Base-by-base conservation (phyloP, 768 basidiomycete species). In the Cubamyces lactineus region DNA sequence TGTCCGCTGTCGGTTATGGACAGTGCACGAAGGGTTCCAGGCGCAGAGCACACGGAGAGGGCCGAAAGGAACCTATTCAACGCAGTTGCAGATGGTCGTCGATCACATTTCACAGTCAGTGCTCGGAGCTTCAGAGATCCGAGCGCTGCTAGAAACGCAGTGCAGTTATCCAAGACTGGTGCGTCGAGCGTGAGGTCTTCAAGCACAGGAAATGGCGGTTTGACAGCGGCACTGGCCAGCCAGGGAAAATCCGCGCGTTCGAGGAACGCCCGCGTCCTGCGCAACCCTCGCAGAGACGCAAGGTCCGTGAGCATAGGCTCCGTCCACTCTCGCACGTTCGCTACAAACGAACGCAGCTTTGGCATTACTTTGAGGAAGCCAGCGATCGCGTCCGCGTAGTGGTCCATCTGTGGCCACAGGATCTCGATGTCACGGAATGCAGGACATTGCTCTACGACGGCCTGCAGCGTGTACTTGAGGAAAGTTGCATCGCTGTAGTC, bases 161-260 rank as follows among this genome's bases (percentile, higher is more conserved):
- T 50, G 49, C 26, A 50, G 19, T 34, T 16, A 8, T 51, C 55
- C 39, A 62, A 19, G 1, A 21, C 23, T 13, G 40, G 54, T 3
- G 38, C 49, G 39, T 62, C 48, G 5, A 62, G 54, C 19, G 41
- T 56, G 26, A 62, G 48, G n/a, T 51, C 61, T 1, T 43, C 54
- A 17, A 62, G 26, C 0, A 30, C 13, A 26, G 40, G 39, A 41
- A 62, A 62, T 19, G 61, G 49, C 23, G 24, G 47, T 15, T n/a
- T 3, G 40, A n/a, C 48, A 11, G 19, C 11, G 21, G 24, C 48
- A 7, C 34, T n/a, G 15, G 17, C 5, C 2, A 55, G 48, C 54
- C 47, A 52, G 6, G 48, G 40, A 16, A 41, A 50, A 17, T 56
- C 49, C 40, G 30, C 23, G 12, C 30, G 41, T 19, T 30, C 23